Evolutionary conservation across 257 asterid genomes (phyloP).

Genomic region (Solanum paucissectum): DNA sequence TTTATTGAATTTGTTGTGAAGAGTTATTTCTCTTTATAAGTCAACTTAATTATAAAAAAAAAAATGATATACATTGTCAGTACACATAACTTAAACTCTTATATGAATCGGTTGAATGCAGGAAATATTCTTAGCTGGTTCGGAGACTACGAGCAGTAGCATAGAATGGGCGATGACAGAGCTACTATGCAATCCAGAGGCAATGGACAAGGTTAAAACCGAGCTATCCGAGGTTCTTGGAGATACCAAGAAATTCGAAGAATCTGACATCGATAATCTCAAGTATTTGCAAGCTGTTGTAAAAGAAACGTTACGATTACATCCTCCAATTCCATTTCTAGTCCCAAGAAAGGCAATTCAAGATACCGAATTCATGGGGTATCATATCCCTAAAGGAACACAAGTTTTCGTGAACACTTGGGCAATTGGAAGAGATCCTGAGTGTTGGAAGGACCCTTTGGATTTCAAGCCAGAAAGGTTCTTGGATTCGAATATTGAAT

Average conservation of each 20-base stretch:
- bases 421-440: constrained; percentile 51
- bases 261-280: constrained; percentile 32
- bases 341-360: constrained; percentile 42
- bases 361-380: constrained; percentile 33
- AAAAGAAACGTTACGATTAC: constrained; percentile 37
- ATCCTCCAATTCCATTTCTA: constrained; percentile 47
- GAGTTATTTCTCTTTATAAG: not conserved
- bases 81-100: not conserved
- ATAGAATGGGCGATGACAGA: constrained; percentile 66
- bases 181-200: constrained; percentile 42
- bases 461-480: constrained; percentile 45
- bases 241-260: constrained; percentile 22
- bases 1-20: not conserved
- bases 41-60: not conserved
- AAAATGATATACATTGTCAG: not conserved
- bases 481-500: constrained; percentile 27
- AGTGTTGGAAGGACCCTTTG: constrained; percentile 33
- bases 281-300: constrained; percentile 45
- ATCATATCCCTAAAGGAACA: constrained; percentile 31
- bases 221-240: constrained; percentile 34
- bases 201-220: constrained; percentile 27
- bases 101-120: not conserved
- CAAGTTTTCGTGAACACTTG: constrained; percentile 44
- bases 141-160: constrained; percentile 62
- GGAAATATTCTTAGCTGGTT: constrained; percentile 65